These are phyloP conservation scores for Cinnamomum micranthum DNA, from an alignment of 164 flowering plant species.

Conservation along the genomic window DNA sequence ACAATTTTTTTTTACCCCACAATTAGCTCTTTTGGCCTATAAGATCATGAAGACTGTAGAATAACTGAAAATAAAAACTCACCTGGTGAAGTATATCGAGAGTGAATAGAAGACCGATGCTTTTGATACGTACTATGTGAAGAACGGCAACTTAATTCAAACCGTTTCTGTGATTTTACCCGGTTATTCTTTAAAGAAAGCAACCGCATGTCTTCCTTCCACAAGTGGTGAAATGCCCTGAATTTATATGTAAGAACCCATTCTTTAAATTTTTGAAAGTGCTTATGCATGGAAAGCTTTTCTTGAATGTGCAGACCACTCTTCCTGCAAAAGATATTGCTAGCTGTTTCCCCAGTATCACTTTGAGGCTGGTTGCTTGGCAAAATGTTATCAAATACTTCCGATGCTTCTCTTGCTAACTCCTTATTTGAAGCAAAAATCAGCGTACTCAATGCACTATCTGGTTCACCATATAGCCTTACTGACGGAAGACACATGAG, in stretches of 20 bases:
- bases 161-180: constrained; percentile 62
- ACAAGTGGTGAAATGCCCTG: constrained; percentile 58
- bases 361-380: constrained; percentile 23
- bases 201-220: constrained; percentile 75
- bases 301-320: constrained; percentile 30
- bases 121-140: constrained; percentile 46
- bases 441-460: constrained; percentile 18
- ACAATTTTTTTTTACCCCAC: no score
- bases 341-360: constrained; percentile 17
- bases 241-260: constrained; percentile 60
- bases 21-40: no score
- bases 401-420: constrained; percentile 42
- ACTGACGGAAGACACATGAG: constrained; percentile 2
- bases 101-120: constrained; percentile 57
- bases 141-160: constrained; percentile 44
- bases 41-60: background rate
- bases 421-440: constrained; percentile 59
- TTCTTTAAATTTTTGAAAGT: constrained; percentile 60
- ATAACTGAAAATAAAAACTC: constrained; percentile 7
- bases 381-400: constrained; percentile 44
- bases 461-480: constrained; percentile 10
- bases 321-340: constrained; percentile 11
- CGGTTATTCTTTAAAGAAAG: constrained; percentile 58
- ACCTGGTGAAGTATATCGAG: constrained; percentile 56
- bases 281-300: constrained; percentile 43